Percentiles rank a stretch among this genome's conserved stretches.
Evolutionary conservation across 805 yeast genomes (phyloP).

Genomic region (Scheffersomyces spartinae): DNA sequence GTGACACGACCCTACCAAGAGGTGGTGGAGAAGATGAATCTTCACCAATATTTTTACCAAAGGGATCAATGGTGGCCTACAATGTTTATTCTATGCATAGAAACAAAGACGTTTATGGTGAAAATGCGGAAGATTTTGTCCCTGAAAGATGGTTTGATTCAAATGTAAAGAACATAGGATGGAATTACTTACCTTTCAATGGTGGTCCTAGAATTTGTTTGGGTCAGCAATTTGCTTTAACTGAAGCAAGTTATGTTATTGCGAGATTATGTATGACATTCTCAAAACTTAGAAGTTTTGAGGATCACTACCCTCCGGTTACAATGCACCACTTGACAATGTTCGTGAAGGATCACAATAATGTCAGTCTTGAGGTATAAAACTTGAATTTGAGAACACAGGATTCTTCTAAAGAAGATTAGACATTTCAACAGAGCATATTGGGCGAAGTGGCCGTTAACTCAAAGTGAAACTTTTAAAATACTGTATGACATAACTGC

Average conservation of each 20-base stretch:
- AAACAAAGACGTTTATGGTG: slow-evolving; percentile 26
- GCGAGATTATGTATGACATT: too few species aligned
- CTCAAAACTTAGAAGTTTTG: too few species aligned
- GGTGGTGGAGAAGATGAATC: slow-evolving; percentile 37
- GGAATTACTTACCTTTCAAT: slow-evolving; percentile 42
- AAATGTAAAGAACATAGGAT: slow-evolving; percentile 22
- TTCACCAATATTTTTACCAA: slow-evolving; percentile 27
- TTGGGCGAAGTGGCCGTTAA: too few species aligned
- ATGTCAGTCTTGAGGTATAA: too few species aligned
- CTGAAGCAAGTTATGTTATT: slow-evolving; percentile 36
- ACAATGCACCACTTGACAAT: too few species aligned
- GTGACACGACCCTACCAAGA: slow-evolving; percentile 36
- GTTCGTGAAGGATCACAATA: too few species aligned
- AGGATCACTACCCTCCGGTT: too few species aligned
- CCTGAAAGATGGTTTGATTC: slow-evolving; percentile 46
- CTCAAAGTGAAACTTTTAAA: too few species aligned
- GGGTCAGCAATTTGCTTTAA: slow-evolving; percentile 46
- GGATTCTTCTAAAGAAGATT: too few species aligned
- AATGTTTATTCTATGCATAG: slow-evolving; percentile 34
- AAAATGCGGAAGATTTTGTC: slow-evolving; percentile 29
- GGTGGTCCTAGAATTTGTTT: slow-evolving; percentile 47
- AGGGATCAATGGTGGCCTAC: slow-evolving; percentile 32
- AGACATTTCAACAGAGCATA: too few species aligned
- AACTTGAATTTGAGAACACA: too few species aligned
- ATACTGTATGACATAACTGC: too few species aligned